Evolutionary conservation across 345 rosid genomes (phyloP).

Genomic region (Murraya paniculata): DNA sequence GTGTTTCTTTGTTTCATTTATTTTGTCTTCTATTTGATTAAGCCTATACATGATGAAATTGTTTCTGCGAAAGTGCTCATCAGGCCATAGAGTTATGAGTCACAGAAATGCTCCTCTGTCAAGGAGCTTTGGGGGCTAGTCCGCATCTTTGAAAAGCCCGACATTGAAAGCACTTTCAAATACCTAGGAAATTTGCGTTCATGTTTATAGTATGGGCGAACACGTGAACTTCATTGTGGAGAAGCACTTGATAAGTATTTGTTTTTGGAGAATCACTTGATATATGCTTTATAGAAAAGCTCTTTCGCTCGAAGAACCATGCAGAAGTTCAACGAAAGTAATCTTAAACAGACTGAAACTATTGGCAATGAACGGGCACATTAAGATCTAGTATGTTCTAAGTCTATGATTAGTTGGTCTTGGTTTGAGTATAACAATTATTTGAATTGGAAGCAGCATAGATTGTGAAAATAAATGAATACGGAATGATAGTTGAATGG

Average conservation of each 20-base stretch:
- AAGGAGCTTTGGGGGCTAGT: too few relatives aligned
- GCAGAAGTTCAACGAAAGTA: not conserved
- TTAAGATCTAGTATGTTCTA: not conserved
- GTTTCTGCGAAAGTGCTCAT: not conserved
- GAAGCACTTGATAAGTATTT: not conserved
- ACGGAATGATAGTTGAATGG: slow-evolving; percentile 7
- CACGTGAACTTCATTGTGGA: not conserved
- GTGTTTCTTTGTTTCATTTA: not conserved
- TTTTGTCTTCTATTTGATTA: not conserved
- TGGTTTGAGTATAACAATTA: not conserved
- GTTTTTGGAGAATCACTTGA: not conserved
- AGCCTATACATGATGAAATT: not conserved
- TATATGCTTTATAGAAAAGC: not conserved
- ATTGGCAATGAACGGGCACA: not conserved
- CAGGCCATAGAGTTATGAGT: too few relatives aligned
- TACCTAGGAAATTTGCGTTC: not conserved
- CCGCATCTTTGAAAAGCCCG: too few relatives aligned
- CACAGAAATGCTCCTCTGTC: too few relatives aligned
- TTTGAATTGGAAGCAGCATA: slow-evolving; percentile 10
- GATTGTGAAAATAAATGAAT: not conserved
- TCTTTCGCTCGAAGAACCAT: not conserved
- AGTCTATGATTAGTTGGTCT: not conserved
- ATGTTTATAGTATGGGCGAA: not conserved
- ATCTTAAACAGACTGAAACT: not conserved
- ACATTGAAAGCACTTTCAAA: not conserved